Base-by-base conservation (phyloP, 1,139 yeast genomes). In the Wickerhamiella pararugosa region DNA sequence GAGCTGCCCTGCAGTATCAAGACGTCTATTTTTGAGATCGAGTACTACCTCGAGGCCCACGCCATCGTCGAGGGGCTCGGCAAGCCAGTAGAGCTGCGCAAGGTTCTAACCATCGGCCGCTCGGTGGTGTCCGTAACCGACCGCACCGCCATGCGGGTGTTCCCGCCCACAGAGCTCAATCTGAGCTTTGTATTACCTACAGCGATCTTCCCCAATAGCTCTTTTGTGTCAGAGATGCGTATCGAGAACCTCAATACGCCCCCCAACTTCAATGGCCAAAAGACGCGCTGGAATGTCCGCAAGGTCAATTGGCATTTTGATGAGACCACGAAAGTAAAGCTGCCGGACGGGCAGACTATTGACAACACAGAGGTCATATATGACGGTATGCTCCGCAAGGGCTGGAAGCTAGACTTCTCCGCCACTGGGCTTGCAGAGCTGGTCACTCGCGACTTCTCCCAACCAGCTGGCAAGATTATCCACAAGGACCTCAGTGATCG, bases 391-490 rank as follows among this genome's bases (percentile, higher is more conserved):
- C 62, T 84, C 55, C 82, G 80, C 57, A 69, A 73, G 25, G 98
- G 98, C 5, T 90, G 98, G 98, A 90, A 90, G 59, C 76, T 93
- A 0, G 97, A 92, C 60, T 87, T 79, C 57, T 61, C 75, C 10
- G 80, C 76, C 30, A 66, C 67, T 33, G 97, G 96, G 5, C 69
- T 71, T 46, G 77, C 86, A 44, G 94, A 84, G 60, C 59, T 84
- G 45, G 76, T 78, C 30, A 82, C 82, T 5, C 46, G 83, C 74
- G 49, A 75, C 25, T 56, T 65, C 48, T 48, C 49, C 32, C 50
- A 48, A 4, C 55, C 44, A 45, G 49, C 54, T 34, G 45, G 52
- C 15, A 33, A 42, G 21, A 48, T 49, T 10, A 56, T 52, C 31
- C 52, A 51, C 35, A 45, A 53, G 32, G 54, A 50, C 33, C 39